Percentiles rank a stretch among this genome's conserved stretches.
Evolutionary conservation across 1,139 yeast species (phyloP).

Genomic region (Williopsis jadinii): DNA sequence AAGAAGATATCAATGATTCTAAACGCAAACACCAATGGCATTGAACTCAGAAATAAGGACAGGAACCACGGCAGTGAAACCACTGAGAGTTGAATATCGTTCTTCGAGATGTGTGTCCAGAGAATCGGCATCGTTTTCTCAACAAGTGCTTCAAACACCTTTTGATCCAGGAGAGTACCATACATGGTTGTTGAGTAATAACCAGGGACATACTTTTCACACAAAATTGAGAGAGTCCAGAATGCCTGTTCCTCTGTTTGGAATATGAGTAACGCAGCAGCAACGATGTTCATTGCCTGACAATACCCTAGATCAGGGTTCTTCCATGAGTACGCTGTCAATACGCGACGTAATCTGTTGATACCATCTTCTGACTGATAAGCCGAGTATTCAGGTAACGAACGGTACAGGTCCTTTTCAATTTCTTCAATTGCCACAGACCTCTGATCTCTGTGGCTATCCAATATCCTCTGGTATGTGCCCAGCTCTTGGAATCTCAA

Average conservation of each 20-base stretch:
- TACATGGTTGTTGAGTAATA: constrained; percentile 97
- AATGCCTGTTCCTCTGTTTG: constrained; percentile 98
- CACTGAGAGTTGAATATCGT: constrained; percentile 91
- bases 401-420: constrained; percentile 90
- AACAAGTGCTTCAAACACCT: constrained; percentile 85
- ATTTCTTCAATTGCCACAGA: constrained; percentile 93
- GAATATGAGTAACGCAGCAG: constrained; percentile 85
- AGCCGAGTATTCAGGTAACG: constrained; percentile 93
- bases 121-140: constrained; percentile 84
- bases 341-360: constrained; percentile 71
- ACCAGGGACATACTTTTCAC: constrained; percentile 87
- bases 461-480: constrained; percentile 51
- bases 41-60: constrained; percentile 80
- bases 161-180: constrained; percentile 90
- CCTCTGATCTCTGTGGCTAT: constrained; percentile 51
- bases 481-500: constrained; percentile 56
- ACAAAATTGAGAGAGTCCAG: constrained; percentile 80
- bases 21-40: constrained; percentile 93
- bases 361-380: constrained; percentile 87
- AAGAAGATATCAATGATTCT: constrained; percentile 88
- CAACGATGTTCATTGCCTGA: constrained; percentile 98
- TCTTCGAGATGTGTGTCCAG: constrained; percentile 70
- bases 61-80: constrained; percentile 96
- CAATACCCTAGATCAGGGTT: constrained; percentile 97
- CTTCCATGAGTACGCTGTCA: constrained; percentile 94